A percentile compares a stretch with the other conserved stretches of the same genome.
Conservation (phyloP, 2,329 filamentous ascomycete genomes). For the Fusarium verticillioides region DNA sequence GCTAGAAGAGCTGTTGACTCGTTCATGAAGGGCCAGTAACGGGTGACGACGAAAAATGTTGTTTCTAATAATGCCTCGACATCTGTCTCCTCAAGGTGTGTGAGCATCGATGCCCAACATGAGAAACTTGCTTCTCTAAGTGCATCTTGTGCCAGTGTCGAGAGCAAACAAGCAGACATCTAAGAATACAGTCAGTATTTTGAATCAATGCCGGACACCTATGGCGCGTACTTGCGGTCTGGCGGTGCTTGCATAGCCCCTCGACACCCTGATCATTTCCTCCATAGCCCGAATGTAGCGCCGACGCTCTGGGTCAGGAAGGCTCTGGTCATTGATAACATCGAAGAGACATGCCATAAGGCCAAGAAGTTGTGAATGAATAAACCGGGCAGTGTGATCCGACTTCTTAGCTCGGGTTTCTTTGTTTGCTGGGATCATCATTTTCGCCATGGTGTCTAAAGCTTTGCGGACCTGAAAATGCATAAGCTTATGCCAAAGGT, state of each 20-base stretch:
- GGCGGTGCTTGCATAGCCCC: slow-evolving; percentile 77
- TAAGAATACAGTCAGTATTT: slow-evolving; percentile 49
- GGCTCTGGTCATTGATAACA: slow-evolving; percentile 76
- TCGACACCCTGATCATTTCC: slow-evolving; percentile 84
- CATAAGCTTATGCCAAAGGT: slow-evolving; percentile 40
- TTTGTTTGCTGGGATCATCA: slow-evolving; percentile 54
- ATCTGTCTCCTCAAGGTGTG: slow-evolving; percentile 79
- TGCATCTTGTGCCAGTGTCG: slow-evolving; percentile 78
- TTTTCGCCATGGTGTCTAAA: slow-evolving; percentile 58
- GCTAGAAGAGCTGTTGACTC: slow-evolving; percentile 68
- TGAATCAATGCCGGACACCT: background rate
- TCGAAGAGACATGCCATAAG: slow-evolving; percentile 87
- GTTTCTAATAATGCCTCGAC: slow-evolving; percentile 84
- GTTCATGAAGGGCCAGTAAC: slow-evolving; percentile 79
- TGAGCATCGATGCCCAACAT: slow-evolving; percentile 85
- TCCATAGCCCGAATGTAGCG: slow-evolving; percentile 85
- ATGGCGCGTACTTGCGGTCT: slow-evolving; percentile 78
- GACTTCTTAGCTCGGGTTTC: slow-evolving; percentile 60
- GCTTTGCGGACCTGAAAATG: slow-evolving; percentile 58
- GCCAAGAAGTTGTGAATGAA: slow-evolving; percentile 85
- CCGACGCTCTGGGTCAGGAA: slow-evolving; percentile 73
- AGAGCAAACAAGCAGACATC: slow-evolving; percentile 93
- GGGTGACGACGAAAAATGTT: slow-evolving; percentile 86
- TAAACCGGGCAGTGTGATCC: slow-evolving; percentile 76
- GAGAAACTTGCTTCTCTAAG: slow-evolving; percentile 83